Evolutionary conservation across 176 grass and related monocot genomes (phyloP).

Genomic region (Microstegium vimineum): DNA sequence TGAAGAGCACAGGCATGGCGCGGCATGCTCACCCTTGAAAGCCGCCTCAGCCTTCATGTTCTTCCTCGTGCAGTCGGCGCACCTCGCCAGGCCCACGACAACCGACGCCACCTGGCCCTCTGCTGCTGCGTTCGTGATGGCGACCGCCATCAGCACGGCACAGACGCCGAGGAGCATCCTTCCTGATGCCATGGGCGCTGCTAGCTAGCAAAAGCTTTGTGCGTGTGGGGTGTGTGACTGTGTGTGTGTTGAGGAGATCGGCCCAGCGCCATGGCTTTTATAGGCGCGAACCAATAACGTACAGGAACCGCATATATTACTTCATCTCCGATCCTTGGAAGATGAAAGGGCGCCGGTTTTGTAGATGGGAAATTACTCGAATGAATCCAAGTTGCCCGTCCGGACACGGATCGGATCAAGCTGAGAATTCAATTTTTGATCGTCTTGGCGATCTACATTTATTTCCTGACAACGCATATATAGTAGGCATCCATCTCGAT

Average conservation of each 20-base stretch:
- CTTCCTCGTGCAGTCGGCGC: slow-evolving; percentile 13
- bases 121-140: neutral
- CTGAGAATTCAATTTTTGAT: slow-evolving; percentile 15
- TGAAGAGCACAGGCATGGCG: neutral
- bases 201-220: neutral
- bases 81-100: slow-evolving; percentile 11
- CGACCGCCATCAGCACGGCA: neutral
- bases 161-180: neutral
- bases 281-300: neutral
- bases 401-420: neutral
- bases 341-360: slow-evolving; percentile 8
- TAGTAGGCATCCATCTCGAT: neutral
- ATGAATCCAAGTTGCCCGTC: neutral
- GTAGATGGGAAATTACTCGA: slow-evolving; percentile 7
- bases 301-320: neutral
- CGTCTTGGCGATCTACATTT: neutral
- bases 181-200: neutral
- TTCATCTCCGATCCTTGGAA: neutral
- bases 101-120: neutral
- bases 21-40: neutral
- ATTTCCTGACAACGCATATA: neutral
- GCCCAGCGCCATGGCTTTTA: neutral
- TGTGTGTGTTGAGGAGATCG: neutral
- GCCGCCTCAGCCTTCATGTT: neutral
- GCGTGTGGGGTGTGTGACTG: no score